Evolutionary conservation across 345 rosid species (phyloP), one percentile per base, ranked within the genome.

Genomic region (Brassica carinata): DNA sequence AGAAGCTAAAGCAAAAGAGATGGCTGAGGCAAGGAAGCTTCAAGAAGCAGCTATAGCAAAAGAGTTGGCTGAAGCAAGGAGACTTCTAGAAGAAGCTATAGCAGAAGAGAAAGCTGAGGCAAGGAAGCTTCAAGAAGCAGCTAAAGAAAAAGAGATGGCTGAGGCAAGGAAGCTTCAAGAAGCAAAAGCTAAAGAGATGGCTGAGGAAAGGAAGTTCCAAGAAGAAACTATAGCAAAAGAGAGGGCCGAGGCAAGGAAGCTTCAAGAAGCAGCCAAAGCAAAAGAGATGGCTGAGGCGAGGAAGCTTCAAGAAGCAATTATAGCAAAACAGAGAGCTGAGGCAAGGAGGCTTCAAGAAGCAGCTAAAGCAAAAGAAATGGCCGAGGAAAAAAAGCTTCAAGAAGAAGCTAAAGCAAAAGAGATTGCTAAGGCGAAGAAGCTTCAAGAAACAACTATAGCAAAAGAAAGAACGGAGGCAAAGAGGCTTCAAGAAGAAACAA

Each of bases 391-490:
- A 64, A 81, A 80, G 34, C 80, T 80, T 58, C 73, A 72, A 57
- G 84, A 81, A 83, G 75, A 72, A 29, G 64, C 45, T 59, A 66
- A 43, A 67, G 71, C 72, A 57, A 65, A 71, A 53, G 69, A 81
- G 55, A 70, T 4, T 26, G 75, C 71, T 34, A 51, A 71, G 40
- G 40, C n/a, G 13, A 76, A 1, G 53, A 77, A 62, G 38, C 70
- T 70, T 14, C 75, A 77, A 77, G 75, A 62, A 63, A 62, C 63
- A 9, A 62, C 3, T 23, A 51, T 65, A 67, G 78, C 40, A 29
- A 69, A 62, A 40, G 34, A 31, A 5, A 31, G 6, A 64, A 14
- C 23, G 11, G 76, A 26, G 36, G 76, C 23, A 1, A 75, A 51
- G 67, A 76, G 76, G 69, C 79, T 73, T 27, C 68, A 55, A n/a